Base-by-base conservation (phyloP, 257 asterid species). In the Solanum paucissectum region DNA sequence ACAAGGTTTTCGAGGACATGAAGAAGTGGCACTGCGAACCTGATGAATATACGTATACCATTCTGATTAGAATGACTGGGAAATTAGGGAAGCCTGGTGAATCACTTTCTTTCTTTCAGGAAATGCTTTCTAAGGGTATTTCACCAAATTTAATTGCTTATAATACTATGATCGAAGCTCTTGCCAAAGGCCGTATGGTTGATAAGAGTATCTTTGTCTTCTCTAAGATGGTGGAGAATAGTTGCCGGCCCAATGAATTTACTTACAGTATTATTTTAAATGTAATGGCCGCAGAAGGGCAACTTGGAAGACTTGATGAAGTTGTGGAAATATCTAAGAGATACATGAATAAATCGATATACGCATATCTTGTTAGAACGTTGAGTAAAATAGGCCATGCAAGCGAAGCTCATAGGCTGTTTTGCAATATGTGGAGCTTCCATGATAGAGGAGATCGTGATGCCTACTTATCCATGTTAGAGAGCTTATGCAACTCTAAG, bases 341-440 rank as follows among this genome's bases (percentile, higher is more conserved):
- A 86, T 94, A 94, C 91, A 95, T 97, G 98, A 95, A 92, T 90
- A 97, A 94, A 93, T 94, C 98, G 3, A 97, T 94, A 25, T 97
- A 97, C 34, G 96, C 98, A 0, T 95, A 90, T 87, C 96, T 97
- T 44, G 95, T 97, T 89, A 92, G 96, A 86, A 93, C 92, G 27
- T 89, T 97, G 52, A 92, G 95, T 92, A 97, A 94, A 89, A 83
- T 95, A 82, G 99, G 99, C 29, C 95, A 95, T 87, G 94, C 98
- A 33, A 90, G 87, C 74, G 98, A 97, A 95, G 98, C 99, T 83
- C 99, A 97, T 90, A 90, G 98, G 92, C 90, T 97, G 44, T 97
- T 97, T 89, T 94, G 98, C 88, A 92, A 91, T 88, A 95, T 97
- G 99, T 97, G 98, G 99, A 90, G 79, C 85, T 97, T 95, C 92